A percentile compares a stretch with the other conserved stretches of the same genome.
Evolutionary conservation across 176 grass and related monocot genomes (phyloP).

Genomic region (Eleusine coracana): DNA sequence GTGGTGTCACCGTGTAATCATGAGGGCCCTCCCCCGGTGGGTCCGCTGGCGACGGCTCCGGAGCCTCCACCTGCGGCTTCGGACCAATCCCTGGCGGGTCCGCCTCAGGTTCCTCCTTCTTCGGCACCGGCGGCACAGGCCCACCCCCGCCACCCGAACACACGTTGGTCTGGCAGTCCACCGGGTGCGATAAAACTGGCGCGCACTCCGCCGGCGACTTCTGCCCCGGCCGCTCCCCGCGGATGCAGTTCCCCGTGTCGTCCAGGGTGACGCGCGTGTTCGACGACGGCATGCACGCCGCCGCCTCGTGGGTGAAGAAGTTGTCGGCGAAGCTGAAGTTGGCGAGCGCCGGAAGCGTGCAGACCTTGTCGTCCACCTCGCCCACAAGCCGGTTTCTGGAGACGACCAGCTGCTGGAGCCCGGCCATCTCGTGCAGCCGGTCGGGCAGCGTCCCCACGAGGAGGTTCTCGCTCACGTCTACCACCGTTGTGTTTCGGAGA

Average conservation of each 20-base stretch:
- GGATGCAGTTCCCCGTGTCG: conserved; percentile 60
- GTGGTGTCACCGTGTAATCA: background rate
- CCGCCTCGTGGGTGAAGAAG: conserved; percentile 58
- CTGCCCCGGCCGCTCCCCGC: conserved; percentile 29
- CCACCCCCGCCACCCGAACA: conserved; percentile 17
- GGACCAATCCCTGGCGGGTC: background rate
- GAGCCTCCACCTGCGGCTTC: background rate
- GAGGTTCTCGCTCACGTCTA: conserved; percentile 54
- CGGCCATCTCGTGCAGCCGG: conserved; percentile 39
- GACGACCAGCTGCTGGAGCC: conserved; percentile 56
- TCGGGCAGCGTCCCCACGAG: conserved; percentile 54
- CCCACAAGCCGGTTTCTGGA: conserved; percentile 59
- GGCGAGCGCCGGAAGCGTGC: conserved; percentile 42
- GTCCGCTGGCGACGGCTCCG: background rate
- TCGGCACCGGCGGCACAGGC: background rate
- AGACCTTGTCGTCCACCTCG: conserved; percentile 34
- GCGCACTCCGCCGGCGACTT: conserved; percentile 43
- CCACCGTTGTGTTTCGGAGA: conserved; percentile 47
- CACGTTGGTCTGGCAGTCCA: conserved; percentile 54
- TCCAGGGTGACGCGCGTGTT: conserved; percentile 35
- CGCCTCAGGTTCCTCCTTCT: background rate
- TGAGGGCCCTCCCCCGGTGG: background rate
- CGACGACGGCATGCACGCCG: conserved; percentile 30
- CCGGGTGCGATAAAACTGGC: conserved; percentile 40
- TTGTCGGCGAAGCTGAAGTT: conserved; percentile 76